Base-by-base conservation (phyloP, 2,329 filamentous ascomycete species). In the Exophiala spinifera region DNA sequence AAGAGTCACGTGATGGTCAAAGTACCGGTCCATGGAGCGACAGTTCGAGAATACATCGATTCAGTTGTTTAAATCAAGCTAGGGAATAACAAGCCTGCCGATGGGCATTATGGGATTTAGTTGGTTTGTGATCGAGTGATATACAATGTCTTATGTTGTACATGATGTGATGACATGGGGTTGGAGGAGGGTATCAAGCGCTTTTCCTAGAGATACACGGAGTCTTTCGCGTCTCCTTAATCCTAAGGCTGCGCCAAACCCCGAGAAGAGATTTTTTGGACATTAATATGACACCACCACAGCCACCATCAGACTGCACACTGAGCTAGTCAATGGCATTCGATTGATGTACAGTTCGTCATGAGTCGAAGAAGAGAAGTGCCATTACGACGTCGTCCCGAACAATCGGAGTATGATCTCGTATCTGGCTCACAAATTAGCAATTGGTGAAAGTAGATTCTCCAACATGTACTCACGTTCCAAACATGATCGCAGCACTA, bases 401-500 rank as follows among this genome's bases (percentile, higher is more conserved):
- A 66, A 68, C 21, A 69, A 58, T 20, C 67, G 64, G 20, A 70
- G 55, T 48, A 69, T 66, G 36, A 70, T 60, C 56, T 70, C 69
- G 49, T 71, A 70, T 61, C 67, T 69, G 49, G 63, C 63, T 34
- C 3, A 8, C 4, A 39, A 17, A 69, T 74, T 58, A 70, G 69
- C 60, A 15, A 60, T 62, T 56, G 65, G 62, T 34, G 21, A n/a
- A 36, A 25, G 44, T 19, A 19, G 44, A n/a, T n/a, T n/a, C n/a
- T n/a, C n/a, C 36, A 47, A 34, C 15, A 11, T 20, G 3, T 53
- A 61, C 66, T 67, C 78, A 96, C 77, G 94, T 94, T 72, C 90
- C 91, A 70, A 96, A 96, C 88, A 95, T 96, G 70, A 97, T 95
- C 63, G 89, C 91, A 6, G 92, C 91, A 63, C 88, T 94, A 1